phyloP scores from a whole-genome alignment of 306 rosid genomes.

The Senna siamea region DNA sequence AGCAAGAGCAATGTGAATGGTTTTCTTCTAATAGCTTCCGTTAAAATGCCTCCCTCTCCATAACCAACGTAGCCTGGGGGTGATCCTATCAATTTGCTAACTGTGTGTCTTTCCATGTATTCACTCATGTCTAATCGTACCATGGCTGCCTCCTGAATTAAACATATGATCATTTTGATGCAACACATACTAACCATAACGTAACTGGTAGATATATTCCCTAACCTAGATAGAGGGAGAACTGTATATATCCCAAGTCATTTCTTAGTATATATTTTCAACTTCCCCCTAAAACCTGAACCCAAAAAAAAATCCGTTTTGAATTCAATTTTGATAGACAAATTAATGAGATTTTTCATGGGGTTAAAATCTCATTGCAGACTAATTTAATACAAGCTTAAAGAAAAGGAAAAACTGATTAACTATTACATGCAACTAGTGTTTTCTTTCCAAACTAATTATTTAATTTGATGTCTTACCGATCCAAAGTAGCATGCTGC shows the following conservation, averaged over 20 bases:
- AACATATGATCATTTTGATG: background rate
- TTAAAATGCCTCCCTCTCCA: slow-evolving; percentile 86
- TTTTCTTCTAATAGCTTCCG: slow-evolving; percentile 89
- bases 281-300: background rate
- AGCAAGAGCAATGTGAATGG: slow-evolving; percentile 81
- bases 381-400: background rate
- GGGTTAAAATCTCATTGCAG: background rate
- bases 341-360: background rate
- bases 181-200: background rate
- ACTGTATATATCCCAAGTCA: slow-evolving; percentile 7
- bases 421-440: background rate
- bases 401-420: background rate
- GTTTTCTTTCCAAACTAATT: background rate
- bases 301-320: background rate
- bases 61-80: slow-evolving; percentile 94
- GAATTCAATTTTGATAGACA: background rate
- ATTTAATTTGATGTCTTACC: slow-evolving; percentile 48
- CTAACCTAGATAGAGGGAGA: background rate
- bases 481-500: slow-evolving; percentile 85
- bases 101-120: slow-evolving; percentile 95
- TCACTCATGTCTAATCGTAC: slow-evolving; percentile 91
- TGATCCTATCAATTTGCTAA: slow-evolving; percentile 90
- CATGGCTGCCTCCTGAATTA: slow-evolving; percentile 77
- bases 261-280: background rate
- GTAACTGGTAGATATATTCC: background rate